A percentile compares a stretch with the other conserved stretches of the same genome.
Conservation (phyloP, 2,329 filamentous ascomycete genomes). For the Aspergillus transmontanensis region DNA sequence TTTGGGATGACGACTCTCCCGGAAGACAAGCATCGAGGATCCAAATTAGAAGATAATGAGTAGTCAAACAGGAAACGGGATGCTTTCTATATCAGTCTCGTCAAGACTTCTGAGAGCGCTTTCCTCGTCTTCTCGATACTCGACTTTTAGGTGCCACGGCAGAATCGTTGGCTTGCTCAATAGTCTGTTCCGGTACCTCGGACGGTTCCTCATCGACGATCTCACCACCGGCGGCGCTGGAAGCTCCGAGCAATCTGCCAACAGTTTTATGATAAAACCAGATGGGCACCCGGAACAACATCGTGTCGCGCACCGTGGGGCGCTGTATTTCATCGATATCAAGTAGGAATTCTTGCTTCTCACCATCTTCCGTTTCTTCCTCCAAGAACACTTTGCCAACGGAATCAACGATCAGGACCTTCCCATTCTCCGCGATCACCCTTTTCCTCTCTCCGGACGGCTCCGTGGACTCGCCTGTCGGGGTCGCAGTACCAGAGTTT, state of each 20-base stretch:
- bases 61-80: not conserved
- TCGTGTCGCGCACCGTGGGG: constrained; percentile 80
- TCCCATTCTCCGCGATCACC: constrained; percentile 92
- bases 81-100: not conserved
- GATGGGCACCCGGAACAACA: constrained; percentile 75
- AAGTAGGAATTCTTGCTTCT: constrained; percentile 78
- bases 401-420: constrained; percentile 89
- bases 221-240: constrained; percentile 8
- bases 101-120: constrained; percentile 34
- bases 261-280: constrained; percentile 64
- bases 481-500: constrained; percentile 55
- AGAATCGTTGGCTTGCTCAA: constrained; percentile 28
- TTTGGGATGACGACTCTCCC: not conserved
- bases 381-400: constrained; percentile 94
- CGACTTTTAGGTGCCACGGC: constrained; percentile 26
- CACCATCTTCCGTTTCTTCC: constrained; percentile 84
- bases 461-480: constrained; percentile 54
- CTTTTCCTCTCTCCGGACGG: constrained; percentile 80
- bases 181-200: constrained; percentile 21
- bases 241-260: constrained; percentile 30
- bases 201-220: constrained; percentile 24
- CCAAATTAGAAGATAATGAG: not conserved
- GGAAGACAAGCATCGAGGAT: not conserved
- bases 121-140: constrained; percentile 29
- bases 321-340: constrained; percentile 81